Evolutionary conservation across 2,329 filamentous ascomycete genomes (phyloP).

Genomic region (Ascochyta fabae): DNA sequence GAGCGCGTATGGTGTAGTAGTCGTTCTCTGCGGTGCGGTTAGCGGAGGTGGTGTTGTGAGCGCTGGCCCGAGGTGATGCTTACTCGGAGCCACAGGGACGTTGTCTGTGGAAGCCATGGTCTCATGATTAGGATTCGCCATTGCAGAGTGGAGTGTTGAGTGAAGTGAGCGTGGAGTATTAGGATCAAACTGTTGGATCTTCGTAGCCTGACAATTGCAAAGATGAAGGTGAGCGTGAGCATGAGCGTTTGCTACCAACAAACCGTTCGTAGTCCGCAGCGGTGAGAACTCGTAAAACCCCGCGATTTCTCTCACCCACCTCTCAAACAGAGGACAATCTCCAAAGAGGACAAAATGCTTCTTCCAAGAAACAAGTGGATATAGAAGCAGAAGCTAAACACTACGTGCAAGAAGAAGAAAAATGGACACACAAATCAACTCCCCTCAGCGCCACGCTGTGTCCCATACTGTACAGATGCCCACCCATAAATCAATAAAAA

Average conservation of each 20-base stretch:
- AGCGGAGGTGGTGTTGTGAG: neutral
- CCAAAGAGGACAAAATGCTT: neutral
- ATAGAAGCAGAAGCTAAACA: neutral
- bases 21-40: slow-evolving; percentile 22
- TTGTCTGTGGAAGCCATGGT: neutral
- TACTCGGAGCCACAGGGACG: slow-evolving; percentile 5
- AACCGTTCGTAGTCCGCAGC: neutral
- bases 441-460: slow-evolving; percentile 12
- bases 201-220: neutral
- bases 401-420: slow-evolving; percentile 1
- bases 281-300: neutral
- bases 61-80: neutral
- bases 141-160: neutral
- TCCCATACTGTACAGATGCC: neutral
- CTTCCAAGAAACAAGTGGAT: neutral
- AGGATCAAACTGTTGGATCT: neutral
- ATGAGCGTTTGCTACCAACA: neutral
- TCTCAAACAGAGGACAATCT: neutral
- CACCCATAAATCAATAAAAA: neutral
- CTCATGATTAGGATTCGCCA: neutral
- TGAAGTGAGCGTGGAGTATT: neutral
- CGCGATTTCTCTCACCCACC: neutral
- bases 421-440: neutral
- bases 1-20: slow-evolving; percentile 40
- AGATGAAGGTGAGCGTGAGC: neutral